Conservation (phyloP, 2,329 filamentous ascomycete genomes). For the Diaporthe sp. region DNA sequence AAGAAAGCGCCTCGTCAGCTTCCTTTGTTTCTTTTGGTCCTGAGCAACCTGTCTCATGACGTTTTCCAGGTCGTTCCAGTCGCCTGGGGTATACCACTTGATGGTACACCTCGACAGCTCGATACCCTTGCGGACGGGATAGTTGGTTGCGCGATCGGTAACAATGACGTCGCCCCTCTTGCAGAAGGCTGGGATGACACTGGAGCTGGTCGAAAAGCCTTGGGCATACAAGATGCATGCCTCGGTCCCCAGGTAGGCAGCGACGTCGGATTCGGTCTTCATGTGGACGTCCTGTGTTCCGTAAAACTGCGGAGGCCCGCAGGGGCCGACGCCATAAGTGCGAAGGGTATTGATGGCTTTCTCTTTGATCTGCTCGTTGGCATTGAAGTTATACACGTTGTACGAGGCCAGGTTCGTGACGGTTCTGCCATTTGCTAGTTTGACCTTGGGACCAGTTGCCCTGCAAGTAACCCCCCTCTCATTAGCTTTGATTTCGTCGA, state of each 20-base stretch:
- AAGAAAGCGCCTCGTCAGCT: constrained; percentile 91
- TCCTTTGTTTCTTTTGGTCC: constrained; percentile 86
- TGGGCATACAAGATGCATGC: constrained; percentile 96
- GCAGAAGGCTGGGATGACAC: constrained; percentile 95
- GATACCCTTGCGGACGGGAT: constrained; percentile 91
- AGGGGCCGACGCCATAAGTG: constrained; percentile 96
- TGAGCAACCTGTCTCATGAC: constrained; percentile 87
- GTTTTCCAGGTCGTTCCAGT: constrained; percentile 91
- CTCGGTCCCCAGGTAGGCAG: constrained; percentile 86
- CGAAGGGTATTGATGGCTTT: constrained; percentile 94
- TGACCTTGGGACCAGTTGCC: constrained; percentile 89
- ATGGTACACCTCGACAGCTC: constrained; percentile 93
- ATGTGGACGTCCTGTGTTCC: constrained; percentile 98
- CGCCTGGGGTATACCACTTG: constrained; percentile 94
- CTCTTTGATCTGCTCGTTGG: constrained; percentile 91
- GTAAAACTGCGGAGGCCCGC: constrained; percentile 97
- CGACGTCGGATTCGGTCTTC: constrained; percentile 94
- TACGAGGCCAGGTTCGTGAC: constrained; percentile 94
- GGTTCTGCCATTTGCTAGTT: constrained; percentile 87
- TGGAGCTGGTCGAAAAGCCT: constrained; percentile 95
- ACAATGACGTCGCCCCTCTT: constrained; percentile 98
- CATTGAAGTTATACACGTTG: constrained; percentile 98
- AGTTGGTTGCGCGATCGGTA: constrained; percentile 93
- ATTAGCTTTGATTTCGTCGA: neutral
- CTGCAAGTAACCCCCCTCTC: constrained; percentile 53